These are phyloP conservation scores for Euphorbia corollata DNA, from an alignment of 441 rosid genomes.

Conservation along the genomic window DNA sequence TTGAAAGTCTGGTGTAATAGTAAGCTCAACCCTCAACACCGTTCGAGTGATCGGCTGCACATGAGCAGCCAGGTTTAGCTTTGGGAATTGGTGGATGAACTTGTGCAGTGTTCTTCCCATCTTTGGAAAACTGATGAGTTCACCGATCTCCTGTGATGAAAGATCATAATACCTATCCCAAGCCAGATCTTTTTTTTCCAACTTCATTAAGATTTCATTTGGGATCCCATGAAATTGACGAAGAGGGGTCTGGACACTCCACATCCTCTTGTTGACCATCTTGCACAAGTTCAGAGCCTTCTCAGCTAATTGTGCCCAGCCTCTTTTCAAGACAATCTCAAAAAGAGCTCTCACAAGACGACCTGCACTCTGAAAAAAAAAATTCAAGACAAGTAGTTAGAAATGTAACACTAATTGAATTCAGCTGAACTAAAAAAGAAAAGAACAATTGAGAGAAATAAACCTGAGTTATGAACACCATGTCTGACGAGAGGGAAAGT, in stretches of 20 bases:
- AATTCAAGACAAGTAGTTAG: slow-evolving; percentile 11
- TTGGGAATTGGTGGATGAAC: slow-evolving; percentile 85
- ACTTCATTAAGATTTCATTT: slow-evolving; percentile 65
- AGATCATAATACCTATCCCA: slow-evolving; percentile 96
- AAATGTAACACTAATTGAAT: no score
- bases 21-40: slow-evolving; percentile 70
- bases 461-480: slow-evolving; percentile 93
- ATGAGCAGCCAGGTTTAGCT: slow-evolving; percentile 66
- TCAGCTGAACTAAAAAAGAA: background rate
- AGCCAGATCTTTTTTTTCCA: slow-evolving; percentile 90
- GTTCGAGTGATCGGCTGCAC: slow-evolving; percentile 89
- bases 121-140: slow-evolving; percentile 70
- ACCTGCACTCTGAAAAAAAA: slow-evolving; percentile 60
- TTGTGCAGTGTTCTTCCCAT: slow-evolving; percentile 88
- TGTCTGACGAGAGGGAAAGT: slow-evolving; percentile 83
- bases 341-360: slow-evolving; percentile 87
- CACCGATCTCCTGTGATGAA: slow-evolving; percentile 84
- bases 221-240: slow-evolving; percentile 84
- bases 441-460: slow-evolving; percentile 18
- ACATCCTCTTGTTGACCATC: slow-evolving; percentile 85
- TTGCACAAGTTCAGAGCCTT: slow-evolving; percentile 85
- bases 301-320: slow-evolving; percentile 92
- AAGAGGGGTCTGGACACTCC: slow-evolving; percentile 93
- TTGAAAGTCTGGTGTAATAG: slow-evolving; percentile 80
- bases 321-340: slow-evolving; percentile 82